Evolutionary conservation across 2,329 filamentous ascomycete genomes (phyloP), one percentile per base, ranked within the genome.

Genomic region (Botrytis galanthina): DNA sequence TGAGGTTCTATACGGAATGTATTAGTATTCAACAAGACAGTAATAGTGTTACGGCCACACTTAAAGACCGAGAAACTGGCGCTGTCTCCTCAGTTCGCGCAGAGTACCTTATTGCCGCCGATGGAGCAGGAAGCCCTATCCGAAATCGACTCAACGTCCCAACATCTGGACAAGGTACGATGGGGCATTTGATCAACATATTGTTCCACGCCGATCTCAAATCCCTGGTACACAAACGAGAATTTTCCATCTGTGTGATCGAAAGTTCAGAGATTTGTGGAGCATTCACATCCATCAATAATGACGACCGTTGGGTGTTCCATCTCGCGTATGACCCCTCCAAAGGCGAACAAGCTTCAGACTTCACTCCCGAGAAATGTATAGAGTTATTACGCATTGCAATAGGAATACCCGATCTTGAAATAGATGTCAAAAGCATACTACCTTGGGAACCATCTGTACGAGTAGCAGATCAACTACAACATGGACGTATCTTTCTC

Each of bases 61-160:
- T 79, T 12, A 74, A 71, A 60, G 74, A 80, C 63, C 44, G 74
- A 32, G 67, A 71, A 44, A 73, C 10, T 37, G 71, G 67, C 12
- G 29, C 32, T 1, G 62, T 48, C 12, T 75, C 64, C 1, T 76
- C 73, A 8, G 69, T 84, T n/a, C 71, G 71, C 4, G 81, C 79
- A 12, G 77, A 80, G 3, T 84, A 84, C 71, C 76, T 84, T 29
- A 80, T 85, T 29, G 82, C 82, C 20, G 82, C 81, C 46, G 83
- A 84, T 68, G 83, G 83, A 18, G 79, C 79, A 16, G 71, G 75
- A 42, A 82, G 80, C 73, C 75, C 73, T 0, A 75, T 82, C 6
- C 75, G 80, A 37, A 74, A 79, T 73, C 62, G 75, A 32, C 78
- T 83, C 26, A 76, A 76, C 4, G 79, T 82, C 39, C 42, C 71